Conservation (phyloP, 1,284 basidiomycete species). For the Flammula alnicola region DNA sequence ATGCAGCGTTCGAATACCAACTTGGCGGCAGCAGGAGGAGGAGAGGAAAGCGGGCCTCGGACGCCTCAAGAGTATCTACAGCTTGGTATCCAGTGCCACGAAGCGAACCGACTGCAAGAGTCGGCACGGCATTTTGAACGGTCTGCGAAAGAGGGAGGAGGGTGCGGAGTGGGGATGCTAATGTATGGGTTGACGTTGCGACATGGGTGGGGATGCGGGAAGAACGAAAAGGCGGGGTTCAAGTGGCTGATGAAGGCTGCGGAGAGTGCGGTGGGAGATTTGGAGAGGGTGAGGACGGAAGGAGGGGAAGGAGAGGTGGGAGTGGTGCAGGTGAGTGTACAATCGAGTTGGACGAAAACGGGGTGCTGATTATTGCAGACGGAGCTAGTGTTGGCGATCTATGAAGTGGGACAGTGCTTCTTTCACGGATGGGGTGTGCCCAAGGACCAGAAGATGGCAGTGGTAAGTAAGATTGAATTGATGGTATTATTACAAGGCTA, state of each 20-base stretch:
- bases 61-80: conserved; percentile 70
- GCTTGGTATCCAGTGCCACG: conserved; percentile 82
- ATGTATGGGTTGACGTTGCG: conserved; percentile 91
- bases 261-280: conserved; percentile 78
- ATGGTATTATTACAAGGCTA: conserved; percentile 11
- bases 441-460: conserved; percentile 87
- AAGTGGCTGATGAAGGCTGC: conserved; percentile 85
- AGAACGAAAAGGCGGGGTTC: conserved; percentile 80
- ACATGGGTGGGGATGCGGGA: conserved; percentile 87
- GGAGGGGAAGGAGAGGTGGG: conserved; percentile 33
- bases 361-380: too few relatives aligned
- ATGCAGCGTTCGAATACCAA: too few relatives aligned
- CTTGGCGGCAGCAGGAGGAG: conserved; percentile 11
- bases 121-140: conserved; percentile 83
- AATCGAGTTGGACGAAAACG: too few relatives aligned
- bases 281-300: conserved; percentile 59
- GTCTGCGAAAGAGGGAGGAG: conserved; percentile 76
- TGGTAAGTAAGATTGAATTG: conserved; percentile 51
- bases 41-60: conserved; percentile 20
- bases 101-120: conserved; percentile 74
- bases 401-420: conserved; percentile 92
- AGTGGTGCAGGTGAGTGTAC: too few relatives aligned
- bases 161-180: conserved; percentile 88
- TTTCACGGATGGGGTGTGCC: conserved; percentile 89
- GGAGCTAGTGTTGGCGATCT: conserved; percentile 87